Evolutionary conservation across 495 filamentous ascomycete species (phyloP), one percentile per base, ranked within the genome.

Genomic region (Saxispiralis lemnorum): DNA sequence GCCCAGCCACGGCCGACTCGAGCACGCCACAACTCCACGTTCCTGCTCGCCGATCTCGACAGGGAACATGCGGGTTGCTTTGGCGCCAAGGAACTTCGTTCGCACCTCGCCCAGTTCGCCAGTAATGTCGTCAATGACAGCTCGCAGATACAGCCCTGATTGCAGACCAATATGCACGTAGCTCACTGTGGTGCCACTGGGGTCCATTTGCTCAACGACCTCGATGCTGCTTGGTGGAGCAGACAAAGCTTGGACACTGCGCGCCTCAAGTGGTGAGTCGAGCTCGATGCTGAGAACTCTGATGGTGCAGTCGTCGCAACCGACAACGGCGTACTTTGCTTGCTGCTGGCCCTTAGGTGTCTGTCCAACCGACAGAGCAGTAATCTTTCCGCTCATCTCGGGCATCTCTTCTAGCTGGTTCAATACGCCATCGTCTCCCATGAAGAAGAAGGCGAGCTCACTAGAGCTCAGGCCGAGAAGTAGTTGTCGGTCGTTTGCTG

Each of bases 391-490:
- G 41, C 79, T 83, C 84, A 96, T 93, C 56, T 92, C 80, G 48
- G 81, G 81, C 61, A 88, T 85, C 49, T 96, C 88, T 41, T 96
- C 85, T 49, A 93, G 93, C 61, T 96, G 88, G 21, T 85, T 84
- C 12, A 99, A 66, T 6, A 78, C 77, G 9, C 85, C 87, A 63
- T 96, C 87, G 1, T 73, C 69, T 56, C 93, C 92, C 78, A 93
- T 83, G 59, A 95, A 92, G 50, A 99, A 99, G 56, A 95, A 96
- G 15, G 89, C 83, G 43, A 99, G 89, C 57, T 99, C 89, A 10
- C 86, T 84, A 12, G 85, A 93, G 54, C 85, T 93, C 31, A 99
- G 63, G 13, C 88, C 89, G 33, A 99, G 77, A 0, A 85, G 85
- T 17, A 96, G 83, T 60, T 99, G 89, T 34, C 82, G 74, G 47